Conservation (phyloP, 306 rosid species). For the Cicer cuneatum region DNA sequence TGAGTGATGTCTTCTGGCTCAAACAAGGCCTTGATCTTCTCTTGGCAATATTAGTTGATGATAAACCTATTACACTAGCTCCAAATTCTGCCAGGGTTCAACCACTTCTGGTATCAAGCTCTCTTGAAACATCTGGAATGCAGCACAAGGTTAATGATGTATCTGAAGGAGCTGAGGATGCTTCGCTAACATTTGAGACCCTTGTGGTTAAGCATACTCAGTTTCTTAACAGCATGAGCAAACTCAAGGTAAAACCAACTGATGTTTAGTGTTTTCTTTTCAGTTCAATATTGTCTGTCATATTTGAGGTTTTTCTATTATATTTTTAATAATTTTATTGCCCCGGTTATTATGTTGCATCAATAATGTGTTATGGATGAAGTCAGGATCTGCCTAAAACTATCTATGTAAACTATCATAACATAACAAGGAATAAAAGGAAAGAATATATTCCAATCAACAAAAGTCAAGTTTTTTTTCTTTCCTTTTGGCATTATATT, state of each 20-base stretch:
- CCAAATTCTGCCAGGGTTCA: constrained; percentile 96
- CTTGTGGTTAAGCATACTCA: constrained; percentile 86
- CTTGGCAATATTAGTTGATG: constrained; percentile 91
- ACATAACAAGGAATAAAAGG: not conserved
- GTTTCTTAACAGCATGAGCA: constrained; percentile 88
- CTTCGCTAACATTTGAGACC: constrained; percentile 80
- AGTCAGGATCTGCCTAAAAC: not conserved
- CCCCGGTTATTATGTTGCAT: constrained; percentile 15
- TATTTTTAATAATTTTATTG: constrained; percentile 4
- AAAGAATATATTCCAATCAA: not conserved
- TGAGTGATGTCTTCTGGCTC: constrained; percentile 98
- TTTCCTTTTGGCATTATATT: not conserved
- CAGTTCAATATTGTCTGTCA: constrained; percentile 8
- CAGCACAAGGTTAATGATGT: constrained; percentile 75
- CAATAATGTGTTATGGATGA: constrained; percentile 11
- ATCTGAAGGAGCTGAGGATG: constrained; percentile 76
- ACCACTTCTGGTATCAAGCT: constrained; percentile 69
- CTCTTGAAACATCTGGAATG: constrained; percentile 75
- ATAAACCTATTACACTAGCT: constrained; percentile 91
- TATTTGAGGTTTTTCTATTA: not conserved
- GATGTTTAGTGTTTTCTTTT: constrained; percentile 1
- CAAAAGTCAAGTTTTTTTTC: not conserved
- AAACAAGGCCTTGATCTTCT: constrained; percentile 99
- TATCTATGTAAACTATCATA: constrained; percentile 4
- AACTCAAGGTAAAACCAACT: constrained; percentile 75